phyloP scores from a whole-genome alignment of 2,329 filamentous ascomycete genomes.

The Paracamarosporium sp. region DNA sequence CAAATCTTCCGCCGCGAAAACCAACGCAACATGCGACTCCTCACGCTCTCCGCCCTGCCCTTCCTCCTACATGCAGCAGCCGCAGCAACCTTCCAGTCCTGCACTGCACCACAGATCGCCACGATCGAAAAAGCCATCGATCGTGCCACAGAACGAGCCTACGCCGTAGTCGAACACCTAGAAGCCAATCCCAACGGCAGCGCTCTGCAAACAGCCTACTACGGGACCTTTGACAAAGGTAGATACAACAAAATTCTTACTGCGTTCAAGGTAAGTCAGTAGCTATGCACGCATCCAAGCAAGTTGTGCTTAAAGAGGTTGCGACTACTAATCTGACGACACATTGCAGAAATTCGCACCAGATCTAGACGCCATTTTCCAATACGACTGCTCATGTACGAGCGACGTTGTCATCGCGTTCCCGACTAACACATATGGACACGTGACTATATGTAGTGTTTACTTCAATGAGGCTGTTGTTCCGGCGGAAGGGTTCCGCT shows the following conservation, averaged over 20 bases:
- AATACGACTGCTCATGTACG: neutral
- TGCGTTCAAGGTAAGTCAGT: no score
- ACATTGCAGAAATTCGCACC: constrained; percentile 1
- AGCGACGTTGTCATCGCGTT: neutral
- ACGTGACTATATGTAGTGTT: neutral
- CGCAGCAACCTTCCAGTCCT: neutral
- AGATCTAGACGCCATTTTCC: neutral
- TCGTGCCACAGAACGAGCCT: neutral
- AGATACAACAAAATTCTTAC: neutral
- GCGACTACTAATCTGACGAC: neutral
- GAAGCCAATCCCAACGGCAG: constrained; percentile 2
- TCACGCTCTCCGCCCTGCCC: neutral
- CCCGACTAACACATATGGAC: neutral
- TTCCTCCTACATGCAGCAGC: neutral
- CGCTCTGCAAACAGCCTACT: neutral
- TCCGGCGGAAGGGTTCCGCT: neutral
- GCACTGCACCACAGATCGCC: neutral
- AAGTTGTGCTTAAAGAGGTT: no score
- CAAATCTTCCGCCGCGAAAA: no score
- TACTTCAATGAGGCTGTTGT: neutral
- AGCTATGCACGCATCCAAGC: no score
- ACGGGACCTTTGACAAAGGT: neutral
- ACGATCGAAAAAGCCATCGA: neutral
- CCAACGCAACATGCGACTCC: neutral
- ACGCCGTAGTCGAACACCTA: neutral